phyloP scores from a whole-genome alignment of 176 grass and related monocot species.

The Triticum timopheevii region DNA sequence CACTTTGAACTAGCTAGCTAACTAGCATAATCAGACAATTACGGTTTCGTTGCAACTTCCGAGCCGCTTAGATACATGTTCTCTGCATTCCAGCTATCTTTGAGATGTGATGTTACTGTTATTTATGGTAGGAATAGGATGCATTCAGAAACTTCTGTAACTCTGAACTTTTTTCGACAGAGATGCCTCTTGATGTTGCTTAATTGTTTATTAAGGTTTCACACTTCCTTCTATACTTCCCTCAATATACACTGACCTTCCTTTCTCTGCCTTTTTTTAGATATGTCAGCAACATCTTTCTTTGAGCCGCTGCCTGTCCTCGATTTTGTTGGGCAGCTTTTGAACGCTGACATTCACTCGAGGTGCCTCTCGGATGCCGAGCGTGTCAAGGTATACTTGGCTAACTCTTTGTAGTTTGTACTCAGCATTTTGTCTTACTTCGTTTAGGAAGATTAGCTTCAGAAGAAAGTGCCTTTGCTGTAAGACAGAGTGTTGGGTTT shows the following conservation, averaged over 20 bases:
- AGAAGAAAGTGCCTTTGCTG: neutral
- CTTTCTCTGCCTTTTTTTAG: constrained; percentile 44
- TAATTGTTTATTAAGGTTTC: neutral
- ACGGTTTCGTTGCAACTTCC: neutral
- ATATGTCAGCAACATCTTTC: constrained; percentile 96
- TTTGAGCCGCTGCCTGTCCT: constrained; percentile 82
- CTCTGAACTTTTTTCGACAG: neutral
- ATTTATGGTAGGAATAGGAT: constrained; percentile 4
- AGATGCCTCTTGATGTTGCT: neutral
- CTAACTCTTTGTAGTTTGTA: neutral
- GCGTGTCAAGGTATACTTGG: constrained; percentile 69
- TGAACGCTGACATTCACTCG: constrained; percentile 62
- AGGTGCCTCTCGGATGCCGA: constrained; percentile 83
- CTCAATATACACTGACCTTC: neutral
- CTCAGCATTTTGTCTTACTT: neutral
- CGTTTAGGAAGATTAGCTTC: neutral
- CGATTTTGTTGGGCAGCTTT: constrained; percentile 69
- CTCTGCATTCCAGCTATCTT: neutral
- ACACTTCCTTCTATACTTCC: neutral
- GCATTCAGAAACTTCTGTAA: constrained; percentile 8
- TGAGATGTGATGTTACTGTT: neutral
- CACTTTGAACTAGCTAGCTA: neutral
- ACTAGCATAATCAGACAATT: neutral
- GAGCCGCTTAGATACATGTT: neutral
- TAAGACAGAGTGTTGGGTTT: neutral